Evolutionary conservation across 208 protist genomes (phyloP), one percentile per base, ranked within the genome.

Genomic region (Trypanosoma congolense): DNA sequence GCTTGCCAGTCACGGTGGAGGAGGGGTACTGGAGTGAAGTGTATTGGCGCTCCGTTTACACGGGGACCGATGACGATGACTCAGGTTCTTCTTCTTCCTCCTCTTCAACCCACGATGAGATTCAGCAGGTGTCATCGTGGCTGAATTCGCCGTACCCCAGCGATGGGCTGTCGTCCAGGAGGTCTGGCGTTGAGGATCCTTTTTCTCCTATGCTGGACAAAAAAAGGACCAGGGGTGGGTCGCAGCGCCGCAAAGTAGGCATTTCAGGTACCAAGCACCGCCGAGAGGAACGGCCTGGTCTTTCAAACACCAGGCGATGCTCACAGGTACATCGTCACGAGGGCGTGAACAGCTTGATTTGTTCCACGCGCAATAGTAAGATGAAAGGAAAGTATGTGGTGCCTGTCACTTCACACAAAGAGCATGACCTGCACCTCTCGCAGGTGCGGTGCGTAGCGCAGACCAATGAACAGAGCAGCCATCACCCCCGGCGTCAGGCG

Each of bases 11-110:
- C 21, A 30, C 65, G 12, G 60, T 53, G 16, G 80, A 87, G 52
- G 72, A 87, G 56, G 76, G 69, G 10, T 83, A 76, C 43, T 83
- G 75, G 75, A 79, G 79, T 31, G 66, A 70, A 10, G 73, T 81
- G 25, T 87, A 80, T 54, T 87, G 80, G 80, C 53, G 59, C 43
- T 46, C 70, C 9, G 33, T 87, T 48, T 22, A 67, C 63, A 50
- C 36, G 31, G 48, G 43, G 61, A n/a, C n/a, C n/a, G 53, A 50
- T 56, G 53, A 40, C 25, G 44, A 65, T 59, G 35, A 46, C 65
- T 65, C 62, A 60, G 53, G 19, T 40, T 58, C 22, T 63, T 50
- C 25, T 63, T 57, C 24, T 38, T 52, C 29, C 46, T 58, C 22
- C 57, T 50, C 25, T 63, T 57, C 24, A 29, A 45, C 29, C 68